Evolutionary conservation across 805 yeast genomes (phyloP).

Genomic region (Yamadazyma philogaea): DNA sequence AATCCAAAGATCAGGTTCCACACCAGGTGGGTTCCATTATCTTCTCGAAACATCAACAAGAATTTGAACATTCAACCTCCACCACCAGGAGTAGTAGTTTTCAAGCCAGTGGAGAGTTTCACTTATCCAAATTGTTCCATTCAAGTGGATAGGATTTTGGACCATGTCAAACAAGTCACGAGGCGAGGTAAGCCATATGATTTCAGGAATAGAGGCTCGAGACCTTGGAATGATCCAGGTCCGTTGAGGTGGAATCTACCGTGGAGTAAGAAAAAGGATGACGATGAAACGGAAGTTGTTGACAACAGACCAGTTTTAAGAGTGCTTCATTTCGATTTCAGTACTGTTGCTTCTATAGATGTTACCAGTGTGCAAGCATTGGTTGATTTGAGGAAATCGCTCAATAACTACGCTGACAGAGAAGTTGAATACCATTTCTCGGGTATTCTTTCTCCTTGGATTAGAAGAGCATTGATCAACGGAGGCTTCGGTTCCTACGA

Average conservation of each 20-base stretch:
- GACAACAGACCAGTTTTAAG: slow-evolving; percentile 64
- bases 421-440: slow-evolving; percentile 89
- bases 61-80: slow-evolving; percentile 65
- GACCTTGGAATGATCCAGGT: slow-evolving; percentile 93
- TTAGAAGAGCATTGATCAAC: slow-evolving; percentile 67
- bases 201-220: slow-evolving; percentile 45
- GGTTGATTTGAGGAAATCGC: slow-evolving; percentile 69
- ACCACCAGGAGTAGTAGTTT: slow-evolving; percentile 88
- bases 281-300: slow-evolving; percentile 11
- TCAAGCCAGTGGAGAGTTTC: slow-evolving; percentile 76
- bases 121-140: slow-evolving; percentile 77
- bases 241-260: slow-evolving; percentile 43
- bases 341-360: slow-evolving; percentile 72
- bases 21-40: slow-evolving; percentile 68
- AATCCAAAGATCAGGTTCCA: slow-evolving; percentile 44
- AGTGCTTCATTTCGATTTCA: slow-evolving; percentile 77
- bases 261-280: slow-evolving; percentile 18
- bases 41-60: slow-evolving; percentile 49
- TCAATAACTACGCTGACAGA: slow-evolving; percentile 71
- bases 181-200: slow-evolving; percentile 53
- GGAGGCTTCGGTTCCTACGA: slow-evolving; percentile 72
- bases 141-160: slow-evolving; percentile 67
- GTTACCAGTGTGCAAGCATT: slow-evolving; percentile 76
- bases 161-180: slow-evolving; percentile 60
- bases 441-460: slow-evolving; percentile 85